Percentiles rank a stretch among this genome's conserved stretches.
Evolutionary conservation across 768 basidiomycete species (phyloP).

Genomic region (Coprinopsis marcescibilis): DNA sequence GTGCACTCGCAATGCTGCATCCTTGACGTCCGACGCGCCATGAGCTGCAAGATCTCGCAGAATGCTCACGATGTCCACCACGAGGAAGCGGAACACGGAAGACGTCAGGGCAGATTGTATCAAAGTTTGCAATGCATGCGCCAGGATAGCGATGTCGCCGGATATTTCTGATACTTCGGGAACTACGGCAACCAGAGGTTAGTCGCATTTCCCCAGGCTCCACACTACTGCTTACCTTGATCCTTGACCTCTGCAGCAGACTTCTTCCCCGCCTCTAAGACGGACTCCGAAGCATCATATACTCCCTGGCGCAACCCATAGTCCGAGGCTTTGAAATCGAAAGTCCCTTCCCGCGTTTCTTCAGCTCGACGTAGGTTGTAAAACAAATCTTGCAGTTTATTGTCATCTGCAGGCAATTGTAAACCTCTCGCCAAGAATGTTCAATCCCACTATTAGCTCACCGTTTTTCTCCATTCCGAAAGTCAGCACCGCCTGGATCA

Average conservation of each 20-base stretch:
- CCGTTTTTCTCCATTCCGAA: slow-evolving; percentile 36
- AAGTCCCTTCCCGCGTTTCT: slow-evolving; percentile 12
- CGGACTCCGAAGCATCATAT: slow-evolving; percentile 12
- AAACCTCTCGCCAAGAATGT: no score
- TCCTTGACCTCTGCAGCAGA: slow-evolving; percentile 10
- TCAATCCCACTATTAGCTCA: no score
- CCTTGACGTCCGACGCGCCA: slow-evolving; percentile 26
- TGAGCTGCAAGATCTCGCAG: slow-evolving; percentile 26
- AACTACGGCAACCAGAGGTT: slow-evolving; percentile 11
- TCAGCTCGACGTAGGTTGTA: slow-evolving; percentile 22
- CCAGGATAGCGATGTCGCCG: slow-evolving; percentile 23
- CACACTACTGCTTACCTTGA: slow-evolving; percentile 11
- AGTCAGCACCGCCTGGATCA: slow-evolving; percentile 27
- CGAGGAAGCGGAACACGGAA: slow-evolving; percentile 28
- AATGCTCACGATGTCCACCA: slow-evolving; percentile 27
- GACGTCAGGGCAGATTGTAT: slow-evolving; percentile 26
- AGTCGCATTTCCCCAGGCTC: background rate
- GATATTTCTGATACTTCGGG: slow-evolving; percentile 21
- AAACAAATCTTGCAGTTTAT: slow-evolving; percentile 33
- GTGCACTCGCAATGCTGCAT: slow-evolving; percentile 25
- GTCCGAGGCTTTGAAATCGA: slow-evolving; percentile 15
- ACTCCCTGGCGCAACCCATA: background rate
- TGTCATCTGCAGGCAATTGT: slow-evolving; percentile 20
- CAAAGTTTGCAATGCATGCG: slow-evolving; percentile 24
- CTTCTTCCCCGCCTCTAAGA: slow-evolving; percentile 11